A percentile compares a stretch with the other conserved stretches of the same genome.
phyloP scores from a whole-genome alignment of 805 yeast genomes.

The Spathaspora hagerdaliae region DNA sequence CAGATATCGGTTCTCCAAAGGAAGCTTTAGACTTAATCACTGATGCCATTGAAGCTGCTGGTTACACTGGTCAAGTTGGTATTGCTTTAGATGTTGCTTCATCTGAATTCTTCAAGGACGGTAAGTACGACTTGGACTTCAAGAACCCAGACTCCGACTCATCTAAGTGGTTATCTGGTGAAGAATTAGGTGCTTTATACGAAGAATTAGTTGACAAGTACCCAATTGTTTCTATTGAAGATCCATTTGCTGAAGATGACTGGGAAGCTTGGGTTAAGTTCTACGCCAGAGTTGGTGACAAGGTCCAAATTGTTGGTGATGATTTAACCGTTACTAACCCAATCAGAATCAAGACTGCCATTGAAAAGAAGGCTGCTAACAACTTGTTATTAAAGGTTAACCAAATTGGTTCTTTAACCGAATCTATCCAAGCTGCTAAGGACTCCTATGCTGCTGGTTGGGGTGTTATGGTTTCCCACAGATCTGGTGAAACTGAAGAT shows the following conservation, averaged over 20 bases:
- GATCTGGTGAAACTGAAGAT: constrained; percentile 99
- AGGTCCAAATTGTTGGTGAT: constrained; percentile 92
- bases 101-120: constrained; percentile 96
- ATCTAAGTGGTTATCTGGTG: constrained; percentile 88
- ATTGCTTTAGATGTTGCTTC: constrained; percentile 97
- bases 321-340: constrained; percentile 99
- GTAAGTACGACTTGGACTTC: constrained; percentile 96
- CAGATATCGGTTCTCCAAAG: constrained; percentile 89
- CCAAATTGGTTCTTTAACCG: constrained; percentile 97
- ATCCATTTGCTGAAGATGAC: constrained; percentile 99
- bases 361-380: constrained; percentile 93
- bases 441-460: constrained; percentile 94
- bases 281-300: constrained; percentile 60
- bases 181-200: constrained; percentile 83
- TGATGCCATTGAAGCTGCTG: constrained; percentile 87
- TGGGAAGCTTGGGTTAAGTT: constrained; percentile 97
- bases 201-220: constrained; percentile 73
- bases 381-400: constrained; percentile 95
- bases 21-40: constrained; percentile 96
- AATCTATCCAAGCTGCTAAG: constrained; percentile 95
- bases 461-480: constrained; percentile 99
- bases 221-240: constrained; percentile 98
- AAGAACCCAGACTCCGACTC: constrained; percentile 92
- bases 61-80: constrained; percentile 88
- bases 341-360: constrained; percentile 88